Percentiles rank a stretch among this genome's conserved stretches.
These are phyloP conservation scores for Ogataea corticis DNA, from an alignment of 805 yeast species.

Conservation along the genomic window DNA sequence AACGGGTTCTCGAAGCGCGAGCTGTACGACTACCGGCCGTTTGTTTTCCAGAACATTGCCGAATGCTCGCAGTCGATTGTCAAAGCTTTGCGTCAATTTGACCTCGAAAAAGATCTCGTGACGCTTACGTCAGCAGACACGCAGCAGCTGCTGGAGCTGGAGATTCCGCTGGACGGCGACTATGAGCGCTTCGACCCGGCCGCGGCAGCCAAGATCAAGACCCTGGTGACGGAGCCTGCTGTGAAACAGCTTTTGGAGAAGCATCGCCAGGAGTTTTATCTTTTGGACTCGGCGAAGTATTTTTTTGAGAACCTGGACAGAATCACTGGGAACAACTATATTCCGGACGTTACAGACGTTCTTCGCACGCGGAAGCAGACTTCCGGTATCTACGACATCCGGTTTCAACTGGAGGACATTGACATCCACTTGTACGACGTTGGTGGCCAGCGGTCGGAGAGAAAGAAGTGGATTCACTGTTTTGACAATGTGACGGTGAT, in stretches of 20 bases:
- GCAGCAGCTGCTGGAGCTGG: constrained; percentile 46
- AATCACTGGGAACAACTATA: constrained; percentile 57
- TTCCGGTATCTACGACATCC: constrained; percentile 85
- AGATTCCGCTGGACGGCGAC: constrained; percentile 53
- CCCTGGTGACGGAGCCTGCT: constrained; percentile 57
- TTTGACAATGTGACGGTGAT: constrained; percentile 90
- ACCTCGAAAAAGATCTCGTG: constrained; percentile 38
- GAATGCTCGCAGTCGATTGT: constrained; percentile 75
- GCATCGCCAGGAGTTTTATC: constrained; percentile 69
- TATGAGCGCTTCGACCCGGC: constrained; percentile 47
- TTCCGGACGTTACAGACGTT: constrained; percentile 77
- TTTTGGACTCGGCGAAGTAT: constrained; percentile 82
- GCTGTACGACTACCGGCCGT: constrained; percentile 69
- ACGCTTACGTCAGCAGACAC: constrained; percentile 39
- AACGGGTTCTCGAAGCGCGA: constrained; percentile 73
- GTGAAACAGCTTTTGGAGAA: constrained; percentile 57
- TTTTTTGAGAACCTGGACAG: constrained; percentile 69
- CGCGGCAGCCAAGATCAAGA: constrained; percentile 48
- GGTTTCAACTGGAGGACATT: constrained; percentile 70
- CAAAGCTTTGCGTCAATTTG: constrained; percentile 60
- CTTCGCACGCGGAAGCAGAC: constrained; percentile 89
- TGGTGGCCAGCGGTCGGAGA: constrained; percentile 94
- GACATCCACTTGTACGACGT: constrained; percentile 75
- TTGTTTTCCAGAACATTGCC: constrained; percentile 73
- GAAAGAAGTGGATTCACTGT: constrained; percentile 96